A percentile compares a stretch with the other conserved stretches of the same genome.
Evolutionary conservation across 306 rosid genomes (phyloP).

Genomic region (Astragalus glycyphyllos): DNA sequence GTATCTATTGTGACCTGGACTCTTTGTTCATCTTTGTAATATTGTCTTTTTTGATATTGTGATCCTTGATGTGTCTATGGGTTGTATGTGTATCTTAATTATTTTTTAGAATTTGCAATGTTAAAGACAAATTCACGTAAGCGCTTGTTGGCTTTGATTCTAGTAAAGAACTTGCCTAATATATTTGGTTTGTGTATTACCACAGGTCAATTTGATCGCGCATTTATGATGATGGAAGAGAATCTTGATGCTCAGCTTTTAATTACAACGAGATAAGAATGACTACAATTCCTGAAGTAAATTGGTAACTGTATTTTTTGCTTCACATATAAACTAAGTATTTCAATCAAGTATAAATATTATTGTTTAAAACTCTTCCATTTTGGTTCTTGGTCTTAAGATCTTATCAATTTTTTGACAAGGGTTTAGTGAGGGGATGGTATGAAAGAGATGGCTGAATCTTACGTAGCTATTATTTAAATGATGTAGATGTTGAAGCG

Average conservation of each 20-base stretch:
- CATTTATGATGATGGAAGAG: background rate
- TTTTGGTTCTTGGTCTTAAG: conserved; percentile 30
- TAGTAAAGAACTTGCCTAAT: conserved; percentile 15
- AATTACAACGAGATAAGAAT: background rate
- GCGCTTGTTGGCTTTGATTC: conserved; percentile 10
- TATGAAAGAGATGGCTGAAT: background rate
- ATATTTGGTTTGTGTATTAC: conserved; percentile 9
- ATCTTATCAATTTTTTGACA: background rate
- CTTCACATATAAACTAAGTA: too few species aligned
- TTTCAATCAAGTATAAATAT: too few species aligned
- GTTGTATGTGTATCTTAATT: background rate
- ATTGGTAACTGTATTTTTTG: conserved; percentile 12
- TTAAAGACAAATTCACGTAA: background rate
- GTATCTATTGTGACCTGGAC: background rate
- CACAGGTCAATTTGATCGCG: conserved; percentile 7
- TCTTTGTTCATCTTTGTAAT: background rate
- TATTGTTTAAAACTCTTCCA: conserved; percentile 19
- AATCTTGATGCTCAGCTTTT: conserved; percentile 24
- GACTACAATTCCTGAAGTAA: conserved; percentile 3
- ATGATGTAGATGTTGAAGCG: background rate
- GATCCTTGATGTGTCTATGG: background rate
- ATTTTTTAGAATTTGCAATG: background rate
- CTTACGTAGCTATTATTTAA: background rate
- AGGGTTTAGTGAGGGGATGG: conserved; percentile 10
- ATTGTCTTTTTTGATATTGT: background rate